Conservation (phyloP, 2,329 filamentous ascomycete species). For the Tolypocladium tropicale region DNA sequence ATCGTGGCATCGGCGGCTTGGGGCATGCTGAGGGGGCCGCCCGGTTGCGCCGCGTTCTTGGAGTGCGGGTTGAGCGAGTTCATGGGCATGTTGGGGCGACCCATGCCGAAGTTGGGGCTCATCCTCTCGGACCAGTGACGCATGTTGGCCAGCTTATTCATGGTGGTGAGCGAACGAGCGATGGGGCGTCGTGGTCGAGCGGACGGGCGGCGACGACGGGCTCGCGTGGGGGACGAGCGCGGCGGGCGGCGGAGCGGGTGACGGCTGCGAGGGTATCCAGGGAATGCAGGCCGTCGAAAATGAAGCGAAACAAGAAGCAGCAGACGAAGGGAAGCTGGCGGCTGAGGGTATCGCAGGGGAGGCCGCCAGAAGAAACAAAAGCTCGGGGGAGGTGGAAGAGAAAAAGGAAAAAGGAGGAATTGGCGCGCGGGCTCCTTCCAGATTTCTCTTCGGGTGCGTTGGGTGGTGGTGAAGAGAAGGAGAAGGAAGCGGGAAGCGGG, state of each 20-base stretch:
- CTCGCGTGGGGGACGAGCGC: constrained; percentile 5
- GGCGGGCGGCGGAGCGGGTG: constrained; percentile 11
- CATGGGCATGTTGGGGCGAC: constrained; percentile 46
- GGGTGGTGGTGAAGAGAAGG: constrained; percentile 5
- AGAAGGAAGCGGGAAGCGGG: constrained; percentile 4
- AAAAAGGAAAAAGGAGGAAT: constrained; percentile 8
- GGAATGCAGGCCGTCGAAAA: constrained; percentile 5
- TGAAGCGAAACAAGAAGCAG: constrained; percentile 8
- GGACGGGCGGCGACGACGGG: constrained; percentile 3
- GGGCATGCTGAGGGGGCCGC: constrained; percentile 52
- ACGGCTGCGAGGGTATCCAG: constrained; percentile 14
- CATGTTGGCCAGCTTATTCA: constrained; percentile 65
- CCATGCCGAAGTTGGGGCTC: constrained; percentile 58
- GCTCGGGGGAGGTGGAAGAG: constrained; percentile 3
- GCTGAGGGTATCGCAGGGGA: constrained; percentile 8
- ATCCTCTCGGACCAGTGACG: constrained; percentile 63
- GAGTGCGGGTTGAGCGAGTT: constrained; percentile 46
- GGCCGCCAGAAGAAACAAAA: constrained; percentile 1
- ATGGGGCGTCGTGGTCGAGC: background rate
- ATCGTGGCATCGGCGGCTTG: constrained; percentile 67
- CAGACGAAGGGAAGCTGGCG: constrained; percentile 6
- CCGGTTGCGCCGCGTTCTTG: constrained; percentile 41
- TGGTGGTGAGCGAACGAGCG: constrained; percentile 35
- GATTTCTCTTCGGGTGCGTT: constrained; percentile 3
- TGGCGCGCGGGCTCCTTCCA: constrained; percentile 6